Base-by-base conservation (phyloP, 768 basidiomycete species). In the Collybia nuda region DNA sequence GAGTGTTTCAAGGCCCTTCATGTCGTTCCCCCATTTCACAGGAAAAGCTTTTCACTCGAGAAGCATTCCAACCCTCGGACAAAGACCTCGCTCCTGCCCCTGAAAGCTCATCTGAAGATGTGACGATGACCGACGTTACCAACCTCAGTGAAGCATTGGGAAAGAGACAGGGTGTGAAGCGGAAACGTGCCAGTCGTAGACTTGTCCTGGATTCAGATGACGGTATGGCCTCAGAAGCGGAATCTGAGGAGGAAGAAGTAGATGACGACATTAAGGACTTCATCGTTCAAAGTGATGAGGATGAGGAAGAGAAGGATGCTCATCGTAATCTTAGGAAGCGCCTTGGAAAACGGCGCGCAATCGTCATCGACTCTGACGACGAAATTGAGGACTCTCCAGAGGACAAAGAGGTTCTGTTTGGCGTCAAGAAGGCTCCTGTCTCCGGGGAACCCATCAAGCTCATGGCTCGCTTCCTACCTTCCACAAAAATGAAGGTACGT, bases 401-500 rank as follows among this genome's bases (percentile, higher is more conserved):
- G 52, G 75, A 73, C 41, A 64, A 65, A 42, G 74, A 76, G 47
- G 66, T 78, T 5, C 58, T 77, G 22, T 73, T 73, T 40, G 73
- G 75, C 28, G 59, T 57, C 32, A 55, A 63, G 51, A 65, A 66
- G 43, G 62, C 46, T 15, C 46, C 58, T 26, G 39, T 65, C 3
- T 56, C 67, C 6, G 54, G 61, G 29, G 72, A 69, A 38, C 64
- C 66, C 6, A 62, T 81, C 51, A 72, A 75, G 55, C 53, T 73
- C 11, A 73, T 82, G 69, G 73, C 82, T 14, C 68, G 73, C 26
- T 85, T 87, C 65, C 59, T 85, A 32, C 84, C 85, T 0, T 86
- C 85, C 4, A 86, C 84, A 2, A 90, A 89, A 74, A 86, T 88
- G 85, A 83, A 84, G 71, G 83, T 83, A 52, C 29, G 71, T 57